These are phyloP conservation scores for Dactylellina drechsleri DNA, from an alignment of 2,329 filamentous ascomycete genomes.

Conservation along the genomic window DNA sequence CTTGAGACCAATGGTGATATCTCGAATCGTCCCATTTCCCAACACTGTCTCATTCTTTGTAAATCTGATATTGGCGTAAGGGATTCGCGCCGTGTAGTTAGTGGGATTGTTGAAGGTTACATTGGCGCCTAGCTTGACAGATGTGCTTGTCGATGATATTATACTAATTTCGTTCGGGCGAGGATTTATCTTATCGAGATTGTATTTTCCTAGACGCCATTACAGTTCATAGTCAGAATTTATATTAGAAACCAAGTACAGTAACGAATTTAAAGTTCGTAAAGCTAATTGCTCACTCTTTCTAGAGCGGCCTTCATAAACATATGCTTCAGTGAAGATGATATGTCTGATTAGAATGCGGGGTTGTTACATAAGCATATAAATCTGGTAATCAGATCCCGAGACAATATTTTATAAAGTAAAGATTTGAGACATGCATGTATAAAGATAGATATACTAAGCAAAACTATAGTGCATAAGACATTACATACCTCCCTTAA, in stretches of 20 bases:
- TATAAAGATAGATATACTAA: too few relatives aligned
- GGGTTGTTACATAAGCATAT: too few relatives aligned
- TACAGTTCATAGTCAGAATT: slow-evolving; percentile 57
- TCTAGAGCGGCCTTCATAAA: too few relatives aligned
- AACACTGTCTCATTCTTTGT: slow-evolving; percentile 77
- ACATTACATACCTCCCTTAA: slow-evolving; percentile 55
- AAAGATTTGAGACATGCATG: too few relatives aligned
- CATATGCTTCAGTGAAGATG: too few relatives aligned
- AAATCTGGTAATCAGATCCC: too few relatives aligned
- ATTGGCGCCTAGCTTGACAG: slow-evolving; percentile 75
- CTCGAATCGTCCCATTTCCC: slow-evolving; percentile 75
- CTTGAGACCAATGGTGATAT: slow-evolving; percentile 74
- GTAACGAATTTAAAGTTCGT: too few relatives aligned
- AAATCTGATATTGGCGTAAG: slow-evolving; percentile 80
- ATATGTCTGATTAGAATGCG: too few relatives aligned
- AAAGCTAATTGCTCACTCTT: too few relatives aligned
- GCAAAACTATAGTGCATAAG: too few relatives aligned
- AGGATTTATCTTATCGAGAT: slow-evolving; percentile 67
- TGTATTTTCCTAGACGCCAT: slow-evolving; percentile 68
- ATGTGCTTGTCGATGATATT: slow-evolving; percentile 75
- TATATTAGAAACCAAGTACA: not conserved
- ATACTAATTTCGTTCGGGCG: slow-evolving; percentile 77
- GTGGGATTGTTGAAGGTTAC: slow-evolving; percentile 93
- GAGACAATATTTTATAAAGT: too few relatives aligned
- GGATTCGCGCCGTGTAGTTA: slow-evolving; percentile 82